Base-by-base conservation (phyloP, 192 early-diverging fungal species). In the Rhizophlyctis rosea region DNA sequence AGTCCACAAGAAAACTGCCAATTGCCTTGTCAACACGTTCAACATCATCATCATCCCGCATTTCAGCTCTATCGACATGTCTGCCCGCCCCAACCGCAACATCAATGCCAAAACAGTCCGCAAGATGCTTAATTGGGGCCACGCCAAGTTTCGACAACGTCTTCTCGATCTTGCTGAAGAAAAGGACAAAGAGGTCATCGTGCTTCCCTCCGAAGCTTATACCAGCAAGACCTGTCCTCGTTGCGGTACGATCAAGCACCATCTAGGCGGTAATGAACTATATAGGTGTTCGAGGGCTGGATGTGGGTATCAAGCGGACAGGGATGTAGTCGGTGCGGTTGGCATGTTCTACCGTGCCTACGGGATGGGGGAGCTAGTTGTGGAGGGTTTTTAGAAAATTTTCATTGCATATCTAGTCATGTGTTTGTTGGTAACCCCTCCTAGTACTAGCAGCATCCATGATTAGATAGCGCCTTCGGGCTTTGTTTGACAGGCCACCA, bases 221-320 rank as follows among this genome's bases (percentile, higher is more conserved):
- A 57, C 34, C 25, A 57, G 55, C 24, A 57, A 57, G 24, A 57
- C 55, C 55, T 57, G 32, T 33, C 27, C 29, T 34, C 55, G 55
- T 4, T 57, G 55, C 28, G 55, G 55, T 27, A 4, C 7, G 31
- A 57, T 57, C 33, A 57, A 24, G 55, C 11, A 27, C 16, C 4
- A 57, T 34, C 33, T 57, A 13, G 29, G 29, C 29, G 55, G 55
- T 33, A 33, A 25, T 13, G 11, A 33, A 27, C 9, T 34, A 33
- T 33, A 33, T 24, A 57, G 55, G 32, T 57, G 55, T 57, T n/a
- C n/a, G n/a, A 57, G 33, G 24, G 33, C 29, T 34, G n/a, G n/a
- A n/a, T 57, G 55, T 57, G 56, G 56, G 35, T 28, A 34, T 34
- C 30, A 34, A 0, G 34, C 35, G 25, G 56, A 57, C 34, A 28